A percentile compares a stretch with the other conserved stretches of the same genome.
These are phyloP conservation scores for Ceratocystis ficicola DNA, from an alignment of 2,329 filamentous ascomycete genomes.

Conservation along the genomic window DNA sequence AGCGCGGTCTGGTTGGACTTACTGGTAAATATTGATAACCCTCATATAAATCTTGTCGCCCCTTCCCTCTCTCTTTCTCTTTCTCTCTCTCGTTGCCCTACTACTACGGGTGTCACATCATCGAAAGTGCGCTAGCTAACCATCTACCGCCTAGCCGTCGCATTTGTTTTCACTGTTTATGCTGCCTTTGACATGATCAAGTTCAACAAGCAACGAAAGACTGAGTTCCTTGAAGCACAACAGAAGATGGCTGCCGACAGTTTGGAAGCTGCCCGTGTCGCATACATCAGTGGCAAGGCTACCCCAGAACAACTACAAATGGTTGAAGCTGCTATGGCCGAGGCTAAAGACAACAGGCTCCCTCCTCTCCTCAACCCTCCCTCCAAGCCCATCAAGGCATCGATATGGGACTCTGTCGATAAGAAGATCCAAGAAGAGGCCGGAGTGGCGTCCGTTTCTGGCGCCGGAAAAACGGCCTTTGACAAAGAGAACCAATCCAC, in stretches of 20 bases:
- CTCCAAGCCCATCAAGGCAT: constrained; percentile 27
- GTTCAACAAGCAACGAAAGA: constrained; percentile 48
- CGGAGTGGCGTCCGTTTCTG: neutral
- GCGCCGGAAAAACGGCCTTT: constrained; percentile 6
- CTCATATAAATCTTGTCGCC: neutral
- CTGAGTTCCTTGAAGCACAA: constrained; percentile 46
- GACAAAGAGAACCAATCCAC: constrained; percentile 8
- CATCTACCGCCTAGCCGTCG: constrained; percentile 35
- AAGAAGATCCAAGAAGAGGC: constrained; percentile 22
- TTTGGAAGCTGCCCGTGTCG: constrained; percentile 45
- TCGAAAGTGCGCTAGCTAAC: neutral
- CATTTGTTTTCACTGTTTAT: constrained; percentile 45
- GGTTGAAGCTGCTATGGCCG: constrained; percentile 45
- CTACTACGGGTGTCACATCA: neutral
- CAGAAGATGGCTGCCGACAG: constrained; percentile 42
- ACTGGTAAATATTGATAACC: constrained; percentile 36
- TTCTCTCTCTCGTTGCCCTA: neutral
- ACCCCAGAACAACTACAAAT: constrained; percentile 44
- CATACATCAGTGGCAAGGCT: constrained; percentile 47
- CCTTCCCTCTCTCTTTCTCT: neutral
- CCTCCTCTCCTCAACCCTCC: constrained; percentile 41
- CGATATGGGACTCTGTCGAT: constrained; percentile 24
- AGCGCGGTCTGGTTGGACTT: constrained; percentile 43
- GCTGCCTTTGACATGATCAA: constrained; percentile 50
- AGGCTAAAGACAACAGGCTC: constrained; percentile 38